Evolutionary conservation across 208 protist genomes (phyloP), one percentile per base, ranked within the genome.

Genomic region (Borovskyia barvae): DNA sequence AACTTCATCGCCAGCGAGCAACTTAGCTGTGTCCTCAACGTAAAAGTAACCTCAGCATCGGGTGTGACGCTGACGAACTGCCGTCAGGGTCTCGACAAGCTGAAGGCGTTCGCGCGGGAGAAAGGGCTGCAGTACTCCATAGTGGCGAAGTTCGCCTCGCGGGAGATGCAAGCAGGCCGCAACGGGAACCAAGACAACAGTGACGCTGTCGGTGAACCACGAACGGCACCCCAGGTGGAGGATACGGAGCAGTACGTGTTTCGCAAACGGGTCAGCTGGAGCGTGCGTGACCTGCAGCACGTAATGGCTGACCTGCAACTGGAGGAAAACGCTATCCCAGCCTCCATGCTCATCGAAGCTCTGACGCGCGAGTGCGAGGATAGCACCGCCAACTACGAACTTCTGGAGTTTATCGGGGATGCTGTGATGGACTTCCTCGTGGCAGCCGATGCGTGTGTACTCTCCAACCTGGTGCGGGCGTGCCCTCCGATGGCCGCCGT

Each of bases 371-470:
- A 83, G 62, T 78, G 71, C 65, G 77, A 83, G 45, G 66, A 84
- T 32, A 60, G 48, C 22, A 28, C 35, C 14, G 29, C 3, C 11
- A 90, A 85, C 66, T 90, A 90, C 49, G 83, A 87, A 29, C 67
- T 77, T 6, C 61, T 87, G 5, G 76, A 90, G 52, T 85, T 83
- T 50, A 75, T 82, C 58, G 83, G 83, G 5, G 83, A 90, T 43
- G 79, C 80, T 7, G 40, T 90, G 46, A 75, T 90, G 78, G 80
- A 87, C 66, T 80, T 82, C 43, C 6, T 90, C 30, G 79, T 85
- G 17, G 28, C 54, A 5, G 39, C 75, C 11, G 83, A 87, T 35
- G 59, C 46, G 36, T 82, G 43, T 30, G 45, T 58, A 33, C 60
- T 56, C 20, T 26, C 53, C n/a, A 54, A 62, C 52, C 41, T 37